These are phyloP conservation scores for Pholiota conissans DNA, from an alignment of 768 basidiomycete species.

Conservation along the genomic window DNA sequence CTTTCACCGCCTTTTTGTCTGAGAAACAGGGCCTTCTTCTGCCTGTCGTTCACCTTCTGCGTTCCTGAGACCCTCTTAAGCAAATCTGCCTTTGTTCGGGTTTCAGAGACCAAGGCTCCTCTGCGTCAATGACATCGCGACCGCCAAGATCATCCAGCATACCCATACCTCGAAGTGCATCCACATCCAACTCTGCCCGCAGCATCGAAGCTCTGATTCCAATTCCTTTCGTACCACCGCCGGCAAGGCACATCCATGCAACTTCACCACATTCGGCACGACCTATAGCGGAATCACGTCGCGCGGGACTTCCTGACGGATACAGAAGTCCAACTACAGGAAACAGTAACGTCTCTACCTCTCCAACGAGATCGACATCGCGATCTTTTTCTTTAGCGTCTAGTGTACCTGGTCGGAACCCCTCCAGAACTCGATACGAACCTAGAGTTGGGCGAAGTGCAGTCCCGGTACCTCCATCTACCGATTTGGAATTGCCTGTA, in stretches of 20 bases:
- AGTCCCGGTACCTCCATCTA: slow-evolving; percentile 4
- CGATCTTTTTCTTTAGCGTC: slow-evolving; percentile 27
- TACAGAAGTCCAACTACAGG: slow-evolving; percentile 9
- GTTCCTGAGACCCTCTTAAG: neutral
- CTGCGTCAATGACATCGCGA: slow-evolving; percentile 32
- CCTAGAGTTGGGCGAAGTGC: slow-evolving; percentile 68
- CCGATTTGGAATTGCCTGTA: slow-evolving; percentile 46
- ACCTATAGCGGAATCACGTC: slow-evolving; percentile 31
- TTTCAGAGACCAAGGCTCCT: neutral
- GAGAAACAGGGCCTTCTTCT: neutral
- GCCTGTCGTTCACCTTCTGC: neutral
- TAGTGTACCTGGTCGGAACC: slow-evolving; percentile 30
- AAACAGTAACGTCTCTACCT: slow-evolving; percentile 34
- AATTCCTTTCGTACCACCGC: slow-evolving; percentile 51
- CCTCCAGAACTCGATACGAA: slow-evolving; percentile 42
- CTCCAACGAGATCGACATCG: slow-evolving; percentile 46
- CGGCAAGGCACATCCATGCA: slow-evolving; percentile 37
- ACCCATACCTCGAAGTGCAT: slow-evolving; percentile 56
- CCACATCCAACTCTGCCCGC: slow-evolving; percentile 47
- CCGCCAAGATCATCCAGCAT: slow-evolving; percentile 67
- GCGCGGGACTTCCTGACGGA: slow-evolving; percentile 38
- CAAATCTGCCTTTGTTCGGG: no score
- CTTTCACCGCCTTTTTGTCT: neutral
- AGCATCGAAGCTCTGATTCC: slow-evolving; percentile 67
- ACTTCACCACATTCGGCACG: slow-evolving; percentile 29